These are phyloP conservation scores for Trichoderma citrinoviride DNA, from an alignment of 2,329 filamentous ascomycete species.

Conservation along the genomic window DNA sequence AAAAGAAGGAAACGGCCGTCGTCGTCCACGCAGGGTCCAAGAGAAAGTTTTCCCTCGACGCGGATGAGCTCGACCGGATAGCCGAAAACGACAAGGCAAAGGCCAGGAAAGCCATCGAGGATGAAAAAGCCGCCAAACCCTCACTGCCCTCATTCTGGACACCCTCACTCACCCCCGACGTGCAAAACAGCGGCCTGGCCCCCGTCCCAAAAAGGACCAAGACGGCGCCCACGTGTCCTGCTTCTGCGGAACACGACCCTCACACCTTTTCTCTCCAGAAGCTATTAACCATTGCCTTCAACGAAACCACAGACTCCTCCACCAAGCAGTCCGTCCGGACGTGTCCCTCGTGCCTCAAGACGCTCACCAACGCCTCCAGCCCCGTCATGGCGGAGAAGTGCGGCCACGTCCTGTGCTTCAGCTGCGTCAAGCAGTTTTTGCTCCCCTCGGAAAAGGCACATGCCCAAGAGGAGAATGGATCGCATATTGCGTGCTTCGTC, in stretches of 20 bases:
- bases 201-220: constrained; percentile 62
- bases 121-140: constrained; percentile 68
- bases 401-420: constrained; percentile 86
- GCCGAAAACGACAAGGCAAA: constrained; percentile 67
- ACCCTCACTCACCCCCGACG: constrained; percentile 71
- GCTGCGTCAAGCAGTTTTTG: constrained; percentile 82
- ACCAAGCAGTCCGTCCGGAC: constrained; percentile 46
- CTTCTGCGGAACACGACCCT: constrained; percentile 61
- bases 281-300: constrained; percentile 74
- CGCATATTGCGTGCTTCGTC: constrained; percentile 67
- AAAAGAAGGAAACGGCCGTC: not conserved
- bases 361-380: constrained; percentile 75
- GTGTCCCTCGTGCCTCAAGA: constrained; percentile 85
- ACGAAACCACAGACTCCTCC: constrained; percentile 58
- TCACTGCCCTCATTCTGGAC: constrained; percentile 89
- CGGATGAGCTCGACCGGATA: constrained; percentile 70
- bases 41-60: constrained; percentile 73
- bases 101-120: constrained; percentile 66
- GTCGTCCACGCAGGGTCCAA: constrained; percentile 44
- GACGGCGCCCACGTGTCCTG: constrained; percentile 71
- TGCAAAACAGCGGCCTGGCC: constrained; percentile 48
- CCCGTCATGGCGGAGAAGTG: constrained; percentile 83
- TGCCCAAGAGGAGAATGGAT: constrained; percentile 46
- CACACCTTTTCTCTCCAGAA: constrained; percentile 77
- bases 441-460: constrained; percentile 48